These are phyloP conservation scores for Coemansia guatemalensis DNA, from an alignment of 192 early-diverging fungal genomes.

Conservation along the genomic window DNA sequence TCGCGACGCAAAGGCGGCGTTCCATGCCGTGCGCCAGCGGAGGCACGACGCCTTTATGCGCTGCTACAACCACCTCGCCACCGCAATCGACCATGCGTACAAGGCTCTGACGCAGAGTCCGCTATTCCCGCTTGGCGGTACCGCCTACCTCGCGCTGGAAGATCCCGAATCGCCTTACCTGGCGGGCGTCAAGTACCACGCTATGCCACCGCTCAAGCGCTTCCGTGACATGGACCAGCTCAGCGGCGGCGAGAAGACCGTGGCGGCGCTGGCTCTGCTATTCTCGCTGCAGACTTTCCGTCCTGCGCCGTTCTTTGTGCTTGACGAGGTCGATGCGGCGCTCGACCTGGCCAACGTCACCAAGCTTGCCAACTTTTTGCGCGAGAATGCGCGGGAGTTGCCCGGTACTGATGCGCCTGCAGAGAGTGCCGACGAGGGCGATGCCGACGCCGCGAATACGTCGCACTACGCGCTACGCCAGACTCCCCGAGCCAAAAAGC, in stretches of 20 bases:
- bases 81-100: constrained; percentile 93
- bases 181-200: constrained; percentile 94
- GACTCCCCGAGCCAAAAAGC: constrained; percentile 28
- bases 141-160: constrained; percentile 90
- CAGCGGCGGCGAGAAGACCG: constrained; percentile 98
- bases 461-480: constrained; percentile 43
- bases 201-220: constrained; percentile 99
- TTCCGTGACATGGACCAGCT: constrained; percentile 99
- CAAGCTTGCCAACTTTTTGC: constrained; percentile 88
- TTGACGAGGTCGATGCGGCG: constrained; percentile 99
- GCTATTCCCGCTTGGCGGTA: constrained; percentile 90
- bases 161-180: constrained; percentile 94
- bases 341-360: constrained; percentile 96
- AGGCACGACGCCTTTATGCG: constrained; percentile 76
- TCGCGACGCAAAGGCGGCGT: constrained; percentile 78
- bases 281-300: constrained; percentile 96
- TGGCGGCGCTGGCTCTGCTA: constrained; percentile 93
- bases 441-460: constrained; percentile 1
- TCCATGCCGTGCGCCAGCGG: constrained; percentile 66
- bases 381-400: constrained; percentile 58
- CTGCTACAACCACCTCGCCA: constrained; percentile 87
- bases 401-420: constrained; percentile 8
- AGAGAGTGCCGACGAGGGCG: constrained; percentile 8
- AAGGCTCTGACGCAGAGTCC: constrained; percentile 88
- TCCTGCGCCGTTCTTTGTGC: constrained; percentile 98